These are phyloP conservation scores for Tricholoma flavovirens DNA, from an alignment of 768 basidiomycete species.

Conservation along the genomic window DNA sequence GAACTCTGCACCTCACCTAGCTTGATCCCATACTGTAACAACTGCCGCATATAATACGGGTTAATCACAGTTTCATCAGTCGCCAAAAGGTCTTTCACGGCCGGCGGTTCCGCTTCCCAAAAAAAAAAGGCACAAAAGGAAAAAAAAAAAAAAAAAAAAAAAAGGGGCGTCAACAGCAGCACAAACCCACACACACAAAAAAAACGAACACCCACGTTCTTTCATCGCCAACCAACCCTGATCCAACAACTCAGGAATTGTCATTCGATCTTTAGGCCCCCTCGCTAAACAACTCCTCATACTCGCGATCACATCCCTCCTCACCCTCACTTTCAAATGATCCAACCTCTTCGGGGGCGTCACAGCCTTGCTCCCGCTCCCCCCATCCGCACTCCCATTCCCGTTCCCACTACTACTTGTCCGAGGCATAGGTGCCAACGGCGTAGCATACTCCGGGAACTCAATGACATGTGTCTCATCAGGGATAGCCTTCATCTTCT, in stretches of 20 bases:
- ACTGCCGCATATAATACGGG: conserved; percentile 73
- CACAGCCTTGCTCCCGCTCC: conserved; percentile 20
- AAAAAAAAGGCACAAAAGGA: too few species aligned
- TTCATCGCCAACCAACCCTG: conserved; percentile 74
- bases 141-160: conserved; percentile 7
- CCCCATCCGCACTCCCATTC: conserved; percentile 1
- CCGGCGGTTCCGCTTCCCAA: conserved; percentile 21
- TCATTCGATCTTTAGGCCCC: conserved; percentile 75
- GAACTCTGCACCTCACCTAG: conserved; percentile 41
- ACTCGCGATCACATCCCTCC: conserved; percentile 66
- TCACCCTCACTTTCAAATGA: conserved; percentile 66
- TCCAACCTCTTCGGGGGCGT: conserved; percentile 55
- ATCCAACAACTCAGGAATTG: conserved; percentile 81
- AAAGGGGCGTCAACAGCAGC: not conserved
- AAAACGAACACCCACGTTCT: conserved; percentile 37
- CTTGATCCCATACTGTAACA: conserved; percentile 65
- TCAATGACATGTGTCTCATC: conserved; percentile 70
- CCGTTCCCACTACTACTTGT: conserved; percentile 11
- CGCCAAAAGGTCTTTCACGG: conserved; percentile 29
- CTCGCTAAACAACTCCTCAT: conserved; percentile 81
- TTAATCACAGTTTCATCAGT: conserved; percentile 68
- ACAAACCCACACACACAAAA: not conserved
- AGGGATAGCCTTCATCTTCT: conserved; percentile 94
- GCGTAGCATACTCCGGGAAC: conserved; percentile 69
- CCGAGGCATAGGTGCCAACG: conserved; percentile 37